A percentile compares a stretch with the other conserved stretches of the same genome.
phyloP scores from a whole-genome alignment of 306 rosid genomes.

The Myrica gale region DNA sequence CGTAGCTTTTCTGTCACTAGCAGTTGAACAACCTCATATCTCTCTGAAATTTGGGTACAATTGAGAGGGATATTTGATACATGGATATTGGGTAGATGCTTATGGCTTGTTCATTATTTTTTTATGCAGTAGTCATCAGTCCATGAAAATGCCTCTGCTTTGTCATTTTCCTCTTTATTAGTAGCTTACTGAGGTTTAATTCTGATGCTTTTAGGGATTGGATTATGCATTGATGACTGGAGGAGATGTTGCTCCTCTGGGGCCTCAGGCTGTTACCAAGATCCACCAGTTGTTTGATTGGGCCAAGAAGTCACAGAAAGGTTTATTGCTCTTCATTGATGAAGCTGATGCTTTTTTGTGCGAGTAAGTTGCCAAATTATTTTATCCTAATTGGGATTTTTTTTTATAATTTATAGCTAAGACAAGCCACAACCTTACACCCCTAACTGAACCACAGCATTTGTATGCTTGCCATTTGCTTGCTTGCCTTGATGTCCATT shows the following conservation, averaged over 20 bases:
- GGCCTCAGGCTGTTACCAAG: constrained; percentile 96
- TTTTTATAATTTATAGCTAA: neutral
- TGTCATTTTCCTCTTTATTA: neutral
- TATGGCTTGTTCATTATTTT: neutral
- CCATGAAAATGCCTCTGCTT: neutral
- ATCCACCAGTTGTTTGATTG: constrained; percentile 97
- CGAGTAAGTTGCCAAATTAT: constrained; percentile 65
- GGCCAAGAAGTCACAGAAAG: constrained; percentile 81
- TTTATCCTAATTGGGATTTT: constrained; percentile 4
- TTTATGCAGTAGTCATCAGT: neutral
- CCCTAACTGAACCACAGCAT: neutral
- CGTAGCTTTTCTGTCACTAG: neutral
- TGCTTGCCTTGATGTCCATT: neutral
- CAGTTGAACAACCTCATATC: neutral
- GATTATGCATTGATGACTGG: constrained; percentile 99
- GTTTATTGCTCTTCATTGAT: constrained; percentile 91
- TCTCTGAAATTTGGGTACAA: neutral
- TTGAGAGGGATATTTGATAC: neutral
- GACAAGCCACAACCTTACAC: neutral
- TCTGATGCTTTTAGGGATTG: constrained; percentile 53
- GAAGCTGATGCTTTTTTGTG: constrained; percentile 99
- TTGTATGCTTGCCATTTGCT: neutral
- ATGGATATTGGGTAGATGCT: neutral
- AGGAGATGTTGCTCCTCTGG: constrained; percentile 98
- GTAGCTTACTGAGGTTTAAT: neutral